phyloP scores from a whole-genome alignment of 139 green algal species.

The Chlorella sp. region DNA sequence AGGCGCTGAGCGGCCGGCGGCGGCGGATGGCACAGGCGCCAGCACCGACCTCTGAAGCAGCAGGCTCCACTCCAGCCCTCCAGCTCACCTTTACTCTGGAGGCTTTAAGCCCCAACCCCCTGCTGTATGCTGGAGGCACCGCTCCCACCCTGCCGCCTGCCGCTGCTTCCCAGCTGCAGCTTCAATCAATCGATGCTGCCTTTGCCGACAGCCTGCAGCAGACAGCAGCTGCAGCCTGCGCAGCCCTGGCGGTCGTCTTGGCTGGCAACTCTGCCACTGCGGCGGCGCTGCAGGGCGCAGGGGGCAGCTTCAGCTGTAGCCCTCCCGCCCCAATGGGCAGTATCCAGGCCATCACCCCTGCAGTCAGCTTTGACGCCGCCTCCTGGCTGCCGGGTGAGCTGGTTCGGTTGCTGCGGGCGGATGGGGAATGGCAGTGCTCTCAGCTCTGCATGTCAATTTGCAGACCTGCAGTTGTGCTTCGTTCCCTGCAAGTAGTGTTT shows the following conservation, averaged over 20 bases:
- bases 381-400: not conserved
- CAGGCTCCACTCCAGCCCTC: not conserved
- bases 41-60: not conserved
- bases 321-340: not conserved
- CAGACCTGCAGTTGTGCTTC: too few relatives aligned
- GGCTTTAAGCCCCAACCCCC: not conserved
- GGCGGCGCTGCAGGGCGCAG: not conserved
- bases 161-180: not conserved
- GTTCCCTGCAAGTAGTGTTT: too few relatives aligned
- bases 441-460: too few relatives aligned
- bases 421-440: too few relatives aligned
- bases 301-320: not conserved
- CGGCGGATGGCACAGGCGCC: not conserved
- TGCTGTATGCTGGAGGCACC: not conserved
- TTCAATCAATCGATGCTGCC: not conserved
- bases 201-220: not conserved
- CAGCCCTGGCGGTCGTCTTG: not conserved
- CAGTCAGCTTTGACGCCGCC: not conserved
- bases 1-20: not conserved
- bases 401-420: too few relatives aligned
- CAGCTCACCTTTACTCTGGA: not conserved
- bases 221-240: not conserved
- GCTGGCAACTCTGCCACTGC: not conserved
- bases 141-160: not conserved
- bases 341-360: not conserved